A percentile compares a stretch with the other conserved stretches of the same genome.
Evolutionary conservation across 1,284 basidiomycete genomes (phyloP).

Genomic region (Heliocybe sulcata): DNA sequence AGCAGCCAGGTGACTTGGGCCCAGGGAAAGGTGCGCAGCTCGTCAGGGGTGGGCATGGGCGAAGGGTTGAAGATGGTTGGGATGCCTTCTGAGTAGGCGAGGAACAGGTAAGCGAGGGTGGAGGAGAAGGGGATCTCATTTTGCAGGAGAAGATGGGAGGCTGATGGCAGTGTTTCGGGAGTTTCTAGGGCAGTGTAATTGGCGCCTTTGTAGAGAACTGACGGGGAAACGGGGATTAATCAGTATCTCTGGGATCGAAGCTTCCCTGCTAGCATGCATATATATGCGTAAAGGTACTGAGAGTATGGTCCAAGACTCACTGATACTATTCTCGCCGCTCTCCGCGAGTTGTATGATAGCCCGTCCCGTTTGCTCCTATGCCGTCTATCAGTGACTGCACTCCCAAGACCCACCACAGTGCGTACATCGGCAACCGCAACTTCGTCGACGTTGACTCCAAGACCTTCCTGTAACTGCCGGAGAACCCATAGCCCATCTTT

Average conservation of each 20-base stretch:
- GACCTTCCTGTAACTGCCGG: conserved; percentile 25
- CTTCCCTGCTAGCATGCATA: no score
- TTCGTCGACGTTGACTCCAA: conserved; percentile 31
- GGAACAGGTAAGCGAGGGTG: conserved; percentile 29
- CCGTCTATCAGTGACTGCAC: not conserved
- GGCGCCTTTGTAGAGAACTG: conserved; percentile 50
- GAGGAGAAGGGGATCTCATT: conserved; percentile 45
- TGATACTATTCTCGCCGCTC: conserved; percentile 52
- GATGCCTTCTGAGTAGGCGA: conserved; percentile 10
- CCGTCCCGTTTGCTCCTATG: conserved; percentile 42
- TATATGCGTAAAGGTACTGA: no score
- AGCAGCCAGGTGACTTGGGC: conserved; percentile 41
- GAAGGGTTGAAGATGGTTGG: conserved; percentile 47
- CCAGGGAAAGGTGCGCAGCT: conserved; percentile 40
- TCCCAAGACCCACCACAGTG: not conserved
- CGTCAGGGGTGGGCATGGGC: conserved; percentile 31
- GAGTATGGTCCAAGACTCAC: no score
- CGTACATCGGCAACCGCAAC: conserved; percentile 31
- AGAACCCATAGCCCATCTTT: conserved; percentile 40
- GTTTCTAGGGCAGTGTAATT: conserved; percentile 33
- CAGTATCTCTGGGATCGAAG: no score
- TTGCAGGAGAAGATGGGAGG: conserved; percentile 44
- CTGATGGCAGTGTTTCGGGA: conserved; percentile 17
- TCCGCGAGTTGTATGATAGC: conserved; percentile 50
- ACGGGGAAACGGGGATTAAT: not conserved